Percentiles rank a stretch among this genome's conserved stretches.
Evolutionary conservation across 2,329 filamentous ascomycete genomes (phyloP).

Genomic region (Pestalotiopsis sp.): DNA sequence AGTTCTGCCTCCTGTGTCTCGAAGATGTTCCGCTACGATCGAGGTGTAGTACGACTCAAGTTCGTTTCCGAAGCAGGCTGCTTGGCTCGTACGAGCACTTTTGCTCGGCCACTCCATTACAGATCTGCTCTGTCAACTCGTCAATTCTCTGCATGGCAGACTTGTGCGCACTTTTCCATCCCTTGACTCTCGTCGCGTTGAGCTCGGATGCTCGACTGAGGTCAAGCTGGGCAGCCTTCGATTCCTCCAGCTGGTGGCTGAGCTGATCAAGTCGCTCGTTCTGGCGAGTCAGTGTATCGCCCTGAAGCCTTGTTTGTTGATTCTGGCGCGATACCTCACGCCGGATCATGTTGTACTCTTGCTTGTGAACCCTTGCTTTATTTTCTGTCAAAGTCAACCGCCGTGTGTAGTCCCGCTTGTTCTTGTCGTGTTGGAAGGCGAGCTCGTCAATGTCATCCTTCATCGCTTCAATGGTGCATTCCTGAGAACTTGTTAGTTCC

Average conservation of each 20-base stretch:
- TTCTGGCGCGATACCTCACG: neutral
- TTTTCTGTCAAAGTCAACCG: neutral
- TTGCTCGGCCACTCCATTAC: neutral
- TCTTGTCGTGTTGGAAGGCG: neutral
- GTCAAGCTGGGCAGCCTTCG: neutral
- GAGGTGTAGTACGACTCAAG: neutral
- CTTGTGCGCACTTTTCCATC: neutral
- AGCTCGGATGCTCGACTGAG: neutral
- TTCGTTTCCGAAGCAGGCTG: neutral
- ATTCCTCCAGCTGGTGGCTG: neutral
- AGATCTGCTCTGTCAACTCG: neutral
- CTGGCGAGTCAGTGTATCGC: neutral
- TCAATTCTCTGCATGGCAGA: neutral
- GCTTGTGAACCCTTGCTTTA: neutral
- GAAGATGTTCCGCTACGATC: neutral
- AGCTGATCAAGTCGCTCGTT: neutral
- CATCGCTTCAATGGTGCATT: neutral
- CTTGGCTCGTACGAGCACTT: neutral
- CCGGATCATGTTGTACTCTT: neutral
- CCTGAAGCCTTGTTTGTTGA: neutral
- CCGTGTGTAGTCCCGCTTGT: neutral
- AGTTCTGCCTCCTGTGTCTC: neutral
- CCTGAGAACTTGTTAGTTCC: neutral
- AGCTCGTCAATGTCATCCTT: neutral
- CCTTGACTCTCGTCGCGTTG: neutral